Evolutionary conservation across 768 basidiomycete genomes (phyloP), one percentile per base, ranked within the genome.

Genomic region (Mycena pura): DNA sequence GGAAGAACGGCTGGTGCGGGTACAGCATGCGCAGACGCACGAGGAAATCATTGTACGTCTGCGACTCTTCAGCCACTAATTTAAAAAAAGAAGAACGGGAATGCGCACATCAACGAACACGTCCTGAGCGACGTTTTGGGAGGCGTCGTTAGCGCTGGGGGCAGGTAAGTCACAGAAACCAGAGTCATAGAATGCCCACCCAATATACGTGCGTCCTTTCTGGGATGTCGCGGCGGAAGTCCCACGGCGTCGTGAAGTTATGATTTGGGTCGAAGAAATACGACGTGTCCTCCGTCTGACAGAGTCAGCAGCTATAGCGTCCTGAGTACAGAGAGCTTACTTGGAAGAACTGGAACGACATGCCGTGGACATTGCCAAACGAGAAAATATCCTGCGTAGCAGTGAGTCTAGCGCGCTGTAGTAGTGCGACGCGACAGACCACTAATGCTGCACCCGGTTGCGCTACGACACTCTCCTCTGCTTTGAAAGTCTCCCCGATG

Each of bases 171-270:
- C 5, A 34, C 10, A 34, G 32, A 40, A n/a, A n/a, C n/a, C n/a
- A n/a, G n/a, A n/a, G n/a, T n/a, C n/a, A n/a, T n/a, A n/a, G n/a
- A n/a, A n/a, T n/a, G 11, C 75, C 21, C 60, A 82, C 80, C 84
- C 82, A 48, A 86, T 83, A 64, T 85, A 86, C 69, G 56, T 85
- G 83, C 1, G 84, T 84, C 6, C 82, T 70, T 2, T 73, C 56
- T 3, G 83, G 82, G 2, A 71, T 62, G 61, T 87, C 84, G 2
- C 76, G 73, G 2, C 67, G 53, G 68, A 87, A 86, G 64, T 85
- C 64, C 84, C 84, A 86, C 8, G 82, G 80, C 2, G 85, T 86
- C 6, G 84, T 86, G 72, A 74, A 86, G 68, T 86, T 86, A 71
- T 86, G 84, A 65, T 83, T 80, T 13, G 75, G 71, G 0, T 79